Percentiles rank a stretch among this genome's conserved stretches.
phyloP scores from a whole-genome alignment of 148 eudicot genomes.

The Cornus suecica region DNA sequence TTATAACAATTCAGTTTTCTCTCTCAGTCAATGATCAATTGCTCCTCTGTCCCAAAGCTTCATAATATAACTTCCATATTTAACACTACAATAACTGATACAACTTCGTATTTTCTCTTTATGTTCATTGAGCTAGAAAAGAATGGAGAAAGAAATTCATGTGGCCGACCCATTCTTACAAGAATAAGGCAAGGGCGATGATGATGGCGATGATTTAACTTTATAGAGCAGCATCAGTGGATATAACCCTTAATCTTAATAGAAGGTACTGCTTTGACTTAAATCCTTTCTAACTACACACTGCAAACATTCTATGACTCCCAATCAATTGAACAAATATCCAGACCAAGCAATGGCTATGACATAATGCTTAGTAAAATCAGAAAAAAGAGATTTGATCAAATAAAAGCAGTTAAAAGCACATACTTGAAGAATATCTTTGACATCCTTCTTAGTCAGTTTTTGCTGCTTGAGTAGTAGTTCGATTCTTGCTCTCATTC shows the following conservation, averaged over 20 bases:
- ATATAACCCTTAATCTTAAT: neutral
- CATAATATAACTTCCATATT: too few relatives aligned
- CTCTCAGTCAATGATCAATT: too few relatives aligned
- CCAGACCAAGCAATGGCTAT: neutral
- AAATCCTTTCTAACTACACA: neutral
- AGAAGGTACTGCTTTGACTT: neutral
- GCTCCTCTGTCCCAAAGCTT: too few relatives aligned
- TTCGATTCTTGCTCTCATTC: constrained; percentile 84
- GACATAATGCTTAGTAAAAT: neutral
- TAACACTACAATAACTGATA: too few relatives aligned
- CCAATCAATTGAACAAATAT: neutral
- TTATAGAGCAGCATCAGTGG: too few relatives aligned
- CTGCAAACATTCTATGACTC: neutral
- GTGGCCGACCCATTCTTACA: too few relatives aligned
- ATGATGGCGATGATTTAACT: too few relatives aligned
- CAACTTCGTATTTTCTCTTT: too few relatives aligned
- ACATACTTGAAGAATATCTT: constrained; percentile 78
- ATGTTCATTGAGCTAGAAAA: too few relatives aligned
- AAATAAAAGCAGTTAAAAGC: neutral
- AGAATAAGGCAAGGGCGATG: too few relatives aligned
- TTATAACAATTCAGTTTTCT: too few relatives aligned
- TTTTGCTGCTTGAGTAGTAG: constrained; percentile 85
- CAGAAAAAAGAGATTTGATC: neutral
- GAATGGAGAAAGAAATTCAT: too few relatives aligned
- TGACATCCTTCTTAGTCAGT: constrained; percentile 76